Conservation (phyloP, 2,329 filamentous ascomycete genomes). For the Chaetomium strumarium region DNA sequence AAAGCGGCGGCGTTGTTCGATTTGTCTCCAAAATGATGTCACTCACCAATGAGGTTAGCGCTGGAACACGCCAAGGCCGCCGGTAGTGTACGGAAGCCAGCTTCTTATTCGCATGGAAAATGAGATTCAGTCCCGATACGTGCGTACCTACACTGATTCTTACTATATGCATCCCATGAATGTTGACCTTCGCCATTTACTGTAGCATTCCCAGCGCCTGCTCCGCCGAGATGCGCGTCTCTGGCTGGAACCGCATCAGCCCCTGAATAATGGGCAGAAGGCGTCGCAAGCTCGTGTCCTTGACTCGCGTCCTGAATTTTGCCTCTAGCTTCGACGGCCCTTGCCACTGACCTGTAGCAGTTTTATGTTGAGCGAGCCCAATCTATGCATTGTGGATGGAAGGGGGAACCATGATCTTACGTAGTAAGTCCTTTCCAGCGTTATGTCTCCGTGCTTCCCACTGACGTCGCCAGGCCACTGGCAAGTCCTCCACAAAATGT, state of each 20-base stretch:
- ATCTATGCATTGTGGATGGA: too few relatives aligned
- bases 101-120: too few relatives aligned
- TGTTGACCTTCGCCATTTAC: too few relatives aligned
- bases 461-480: not conserved
- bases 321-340: not conserved
- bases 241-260: constrained; percentile 6
- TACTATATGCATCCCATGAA: too few relatives aligned
- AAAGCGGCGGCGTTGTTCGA: too few relatives aligned
- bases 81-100: too few relatives aligned
- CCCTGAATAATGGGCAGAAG: constrained; percentile 1
- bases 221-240: not conserved
- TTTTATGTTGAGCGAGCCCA: not conserved
- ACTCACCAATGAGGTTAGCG: too few relatives aligned
- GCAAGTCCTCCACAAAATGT: constrained; percentile 8
- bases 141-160: too few relatives aligned
- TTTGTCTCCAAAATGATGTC: too few relatives aligned
- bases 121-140: too few relatives aligned
- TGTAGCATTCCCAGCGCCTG: not conserved
- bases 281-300: not conserved
- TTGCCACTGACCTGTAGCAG: not conserved
- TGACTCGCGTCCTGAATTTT: not conserved
- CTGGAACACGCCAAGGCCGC: too few relatives aligned
- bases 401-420: not conserved
- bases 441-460: not conserved
- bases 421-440: not conserved